A percentile compares a stretch with the other conserved stretches of the same genome.
These are phyloP conservation scores for Cyclostephanos tholiformis DNA, from an alignment of 108 stramenopile species.

Conservation along the genomic window DNA sequence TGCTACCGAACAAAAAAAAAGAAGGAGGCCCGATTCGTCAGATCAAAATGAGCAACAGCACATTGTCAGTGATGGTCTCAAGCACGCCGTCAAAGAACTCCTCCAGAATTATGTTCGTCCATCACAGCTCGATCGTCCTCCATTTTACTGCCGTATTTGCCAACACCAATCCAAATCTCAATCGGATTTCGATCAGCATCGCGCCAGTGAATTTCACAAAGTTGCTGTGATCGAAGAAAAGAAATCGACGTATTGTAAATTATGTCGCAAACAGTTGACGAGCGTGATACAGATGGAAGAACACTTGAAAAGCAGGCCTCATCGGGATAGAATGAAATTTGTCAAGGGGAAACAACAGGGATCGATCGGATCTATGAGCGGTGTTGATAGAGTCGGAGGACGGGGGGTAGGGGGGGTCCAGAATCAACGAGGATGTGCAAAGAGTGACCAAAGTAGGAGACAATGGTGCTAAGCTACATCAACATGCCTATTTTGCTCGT, in stretches of 20 bases:
- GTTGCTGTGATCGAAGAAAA: constrained; percentile 72
- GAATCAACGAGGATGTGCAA: constrained; percentile 11
- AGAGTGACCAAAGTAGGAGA: constrained; percentile 19
- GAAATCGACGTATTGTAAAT: constrained; percentile 79
- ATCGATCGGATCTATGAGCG: background rate
- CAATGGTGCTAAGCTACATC: constrained; percentile 30
- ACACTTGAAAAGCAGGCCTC: constrained; percentile 80
- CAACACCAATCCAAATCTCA: constrained; percentile 64
- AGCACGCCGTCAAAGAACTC: constrained; percentile 76
- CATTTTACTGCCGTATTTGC: constrained; percentile 92
- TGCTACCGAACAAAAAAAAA: constrained; percentile 17
- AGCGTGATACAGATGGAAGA: constrained; percentile 87
- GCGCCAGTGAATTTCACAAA: constrained; percentile 71
- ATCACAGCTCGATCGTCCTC: constrained; percentile 70
- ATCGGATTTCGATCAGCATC: constrained; percentile 71
- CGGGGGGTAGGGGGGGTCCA: constrained; percentile 3
- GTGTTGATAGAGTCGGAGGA: constrained; percentile 11
- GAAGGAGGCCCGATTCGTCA: constrained; percentile 30
- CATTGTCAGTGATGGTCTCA: constrained; percentile 55
- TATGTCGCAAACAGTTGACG: constrained; percentile 90
- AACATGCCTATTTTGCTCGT: no score
- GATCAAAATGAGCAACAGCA: constrained; percentile 25
- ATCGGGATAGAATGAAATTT: constrained; percentile 63
- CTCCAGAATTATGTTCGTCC: constrained; percentile 75
- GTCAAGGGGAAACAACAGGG: constrained; percentile 47